phyloP scores from a whole-genome alignment of 768 basidiomycete species.

The Rhodotorula babjevae region DNA sequence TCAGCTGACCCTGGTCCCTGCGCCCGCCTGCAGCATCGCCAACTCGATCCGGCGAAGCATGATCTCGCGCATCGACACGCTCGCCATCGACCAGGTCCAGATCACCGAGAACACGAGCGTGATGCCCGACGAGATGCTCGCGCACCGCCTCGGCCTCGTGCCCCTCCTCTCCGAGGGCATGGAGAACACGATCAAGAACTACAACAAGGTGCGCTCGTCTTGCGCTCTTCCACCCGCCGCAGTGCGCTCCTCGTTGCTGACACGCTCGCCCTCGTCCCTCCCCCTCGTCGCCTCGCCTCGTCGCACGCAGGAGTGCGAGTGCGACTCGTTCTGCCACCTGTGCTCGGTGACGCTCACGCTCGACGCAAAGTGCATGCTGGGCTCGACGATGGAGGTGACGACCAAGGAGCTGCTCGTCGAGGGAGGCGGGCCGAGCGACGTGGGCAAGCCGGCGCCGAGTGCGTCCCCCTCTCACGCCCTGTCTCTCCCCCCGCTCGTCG shows the following conservation, averaged over 20 bases:
- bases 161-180: slow-evolving; percentile 85
- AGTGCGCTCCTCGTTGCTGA: not conserved
- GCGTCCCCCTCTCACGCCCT: not conserved
- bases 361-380: slow-evolving; percentile 65
- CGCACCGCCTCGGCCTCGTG: slow-evolving; percentile 90
- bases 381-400: slow-evolving; percentile 73
- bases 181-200: slow-evolving; percentile 42
- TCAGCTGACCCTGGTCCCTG: slow-evolving; percentile 11
- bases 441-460: slow-evolving; percentile 39
- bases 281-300: too few relatives aligned
- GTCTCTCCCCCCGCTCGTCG: not conserved
- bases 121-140: slow-evolving; percentile 93
- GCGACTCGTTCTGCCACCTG: slow-evolving; percentile 71
- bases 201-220: slow-evolving; percentile 45
- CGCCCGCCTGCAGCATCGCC: slow-evolving; percentile 58
- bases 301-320: slow-evolving; percentile 82
- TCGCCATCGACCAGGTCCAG: slow-evolving; percentile 96
- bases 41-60: slow-evolving; percentile 89
- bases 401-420: slow-evolving; percentile 62
- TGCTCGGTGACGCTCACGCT: slow-evolving; percentile 80
- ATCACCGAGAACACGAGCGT: slow-evolving; percentile 86
- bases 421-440: slow-evolving; percentile 12
- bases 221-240: not conserved
- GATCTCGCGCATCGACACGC: slow-evolving; percentile 93
- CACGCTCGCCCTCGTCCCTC: not conserved